A percentile compares a stretch with the other conserved stretches of the same genome.
Conservation (phyloP, 345 rosid species). For the Murraya paniculata region DNA sequence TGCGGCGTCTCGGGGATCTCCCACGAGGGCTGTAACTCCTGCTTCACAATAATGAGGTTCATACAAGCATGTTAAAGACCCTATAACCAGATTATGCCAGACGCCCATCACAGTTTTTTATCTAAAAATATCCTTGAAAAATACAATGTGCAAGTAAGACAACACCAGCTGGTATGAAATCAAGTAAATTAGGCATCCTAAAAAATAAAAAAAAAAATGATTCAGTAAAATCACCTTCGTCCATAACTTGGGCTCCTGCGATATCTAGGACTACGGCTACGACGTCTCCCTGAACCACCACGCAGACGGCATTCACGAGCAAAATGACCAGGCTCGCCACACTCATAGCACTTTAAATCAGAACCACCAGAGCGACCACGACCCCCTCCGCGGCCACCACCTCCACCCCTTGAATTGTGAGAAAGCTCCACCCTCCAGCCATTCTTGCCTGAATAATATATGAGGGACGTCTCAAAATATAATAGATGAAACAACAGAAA, state of each 20-base stretch:
- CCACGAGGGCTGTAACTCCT: slow-evolving; percentile 93
- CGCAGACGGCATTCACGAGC: slow-evolving; percentile 85
- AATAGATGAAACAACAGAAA: neutral
- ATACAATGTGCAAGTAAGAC: neutral
- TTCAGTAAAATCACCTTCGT: slow-evolving; percentile 41
- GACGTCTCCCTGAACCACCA: slow-evolving; percentile 70
- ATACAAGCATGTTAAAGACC: neutral
- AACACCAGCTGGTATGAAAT: neutral
- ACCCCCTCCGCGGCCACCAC: slow-evolving; percentile 60
- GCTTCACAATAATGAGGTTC: slow-evolving; percentile 11
- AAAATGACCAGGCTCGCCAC: slow-evolving; percentile 92
- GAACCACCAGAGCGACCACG: slow-evolving; percentile 82
- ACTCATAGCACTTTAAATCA: slow-evolving; percentile 86
- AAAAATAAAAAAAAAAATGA: neutral
- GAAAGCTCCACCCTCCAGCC: slow-evolving; percentile 92
- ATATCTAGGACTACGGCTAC: slow-evolving; percentile 82
- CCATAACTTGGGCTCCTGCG: slow-evolving; percentile 91
- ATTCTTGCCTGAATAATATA: slow-evolving; percentile 57
- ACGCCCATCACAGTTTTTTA: neutral
- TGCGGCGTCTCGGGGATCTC: slow-evolving; percentile 81
- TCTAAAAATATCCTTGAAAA: neutral
- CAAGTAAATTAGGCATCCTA: neutral
- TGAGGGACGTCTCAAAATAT: neutral
- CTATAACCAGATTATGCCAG: neutral
- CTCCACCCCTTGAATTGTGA: slow-evolving; percentile 72